phyloP scores from a whole-genome alignment of 2,329 filamentous ascomycete species.

The Pyrenophora seminiperda region DNA sequence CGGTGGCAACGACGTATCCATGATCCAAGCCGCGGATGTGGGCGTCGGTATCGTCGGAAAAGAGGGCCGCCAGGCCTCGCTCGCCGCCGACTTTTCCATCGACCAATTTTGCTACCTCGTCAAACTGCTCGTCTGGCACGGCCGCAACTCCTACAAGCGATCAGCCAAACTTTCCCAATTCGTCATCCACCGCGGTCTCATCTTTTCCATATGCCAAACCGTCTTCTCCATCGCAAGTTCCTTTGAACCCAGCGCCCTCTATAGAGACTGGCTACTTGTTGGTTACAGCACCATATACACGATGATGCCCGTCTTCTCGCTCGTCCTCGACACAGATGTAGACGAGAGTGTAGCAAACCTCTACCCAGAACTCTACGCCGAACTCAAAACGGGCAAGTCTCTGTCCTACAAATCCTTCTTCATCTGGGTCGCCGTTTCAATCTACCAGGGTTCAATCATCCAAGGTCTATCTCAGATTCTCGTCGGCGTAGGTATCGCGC shows the following conservation, averaged over 20 bases:
- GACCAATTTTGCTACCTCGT: constrained; percentile 94
- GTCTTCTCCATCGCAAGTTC: constrained; percentile 93
- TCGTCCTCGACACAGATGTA: constrained; percentile 93
- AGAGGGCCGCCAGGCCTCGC: constrained; percentile 90
- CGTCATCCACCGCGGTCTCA: constrained; percentile 94
- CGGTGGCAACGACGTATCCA: constrained; percentile 96
- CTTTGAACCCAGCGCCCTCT: constrained; percentile 92
- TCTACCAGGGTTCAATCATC: constrained; percentile 95
- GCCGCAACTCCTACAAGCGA: constrained; percentile 94
- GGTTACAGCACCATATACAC: constrained; percentile 97
- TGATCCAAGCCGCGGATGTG: constrained; percentile 98
- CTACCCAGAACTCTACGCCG: constrained; percentile 97
- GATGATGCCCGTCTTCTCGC: constrained; percentile 86
- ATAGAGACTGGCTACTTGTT: constrained; percentile 93
- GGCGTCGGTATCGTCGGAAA: constrained; percentile 98
- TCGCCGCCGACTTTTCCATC: constrained; percentile 96
- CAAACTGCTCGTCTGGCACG: constrained; percentile 98
- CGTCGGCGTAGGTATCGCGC: constrained; percentile 63
- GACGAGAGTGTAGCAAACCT: constrained; percentile 92
- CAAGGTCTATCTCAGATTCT: constrained; percentile 92
- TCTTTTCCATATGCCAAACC: constrained; percentile 94
- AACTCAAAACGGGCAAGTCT: constrained; percentile 85
- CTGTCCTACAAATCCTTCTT: constrained; percentile 95
- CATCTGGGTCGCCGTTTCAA: constrained; percentile 90
- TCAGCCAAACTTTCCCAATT: constrained; percentile 96